Evolutionary conservation across 257 asterid genomes (phyloP), one percentile per base, ranked within the genome.

Genomic region (Apocynum venetum): DNA sequence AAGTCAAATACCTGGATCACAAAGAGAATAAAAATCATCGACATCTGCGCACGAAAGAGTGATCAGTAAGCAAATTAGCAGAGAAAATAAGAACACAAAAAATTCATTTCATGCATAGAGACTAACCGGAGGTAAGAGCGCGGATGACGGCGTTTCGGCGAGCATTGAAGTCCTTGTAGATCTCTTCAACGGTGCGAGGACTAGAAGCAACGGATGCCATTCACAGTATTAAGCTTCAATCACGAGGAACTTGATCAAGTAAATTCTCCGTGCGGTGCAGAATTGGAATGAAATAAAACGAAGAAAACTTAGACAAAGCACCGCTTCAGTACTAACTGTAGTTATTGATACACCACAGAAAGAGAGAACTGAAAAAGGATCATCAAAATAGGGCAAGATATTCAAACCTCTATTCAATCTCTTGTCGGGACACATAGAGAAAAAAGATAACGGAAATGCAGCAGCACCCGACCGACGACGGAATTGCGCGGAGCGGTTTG

Each of bases 171-270:
- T 92, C 97, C 66, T 89, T 92, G 85, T 86, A 92, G 88, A 92
- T 92, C 84, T 92, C 96, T 84, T 92, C 97, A 10, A 92, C 97
- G 56, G 96, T 84, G 71, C 92, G 90, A 65, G 91, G 93, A 71
- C 82, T 85, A 36, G 89, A 81, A 17, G 88, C 80, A 73, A 83
- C 79, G 25, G 92, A 79, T 4, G 96, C 89, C 96, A 91, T 91
- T 55, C 51, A 3, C 60, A 15, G 51, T 17, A 40, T 66, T 8
- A 43, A 40, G 20, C 72, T 41, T 66, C 72, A 66, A 66, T 66
- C 51, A 40, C 10, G 51, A 66, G 46, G n/a, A 66, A 41, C 4
- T 41, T 38, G 68, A 38, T 13, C 15, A 63, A 41, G 35, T 12
- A 38, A 65, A 11, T 38, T 65, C n/a, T 66, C 51, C 17, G 12